Percentiles rank a stretch among this genome's conserved stretches.
These are phyloP conservation scores for Pezizomycotina sp. DNA, from an alignment of 2,329 filamentous ascomycete species.

Conservation along the genomic window DNA sequence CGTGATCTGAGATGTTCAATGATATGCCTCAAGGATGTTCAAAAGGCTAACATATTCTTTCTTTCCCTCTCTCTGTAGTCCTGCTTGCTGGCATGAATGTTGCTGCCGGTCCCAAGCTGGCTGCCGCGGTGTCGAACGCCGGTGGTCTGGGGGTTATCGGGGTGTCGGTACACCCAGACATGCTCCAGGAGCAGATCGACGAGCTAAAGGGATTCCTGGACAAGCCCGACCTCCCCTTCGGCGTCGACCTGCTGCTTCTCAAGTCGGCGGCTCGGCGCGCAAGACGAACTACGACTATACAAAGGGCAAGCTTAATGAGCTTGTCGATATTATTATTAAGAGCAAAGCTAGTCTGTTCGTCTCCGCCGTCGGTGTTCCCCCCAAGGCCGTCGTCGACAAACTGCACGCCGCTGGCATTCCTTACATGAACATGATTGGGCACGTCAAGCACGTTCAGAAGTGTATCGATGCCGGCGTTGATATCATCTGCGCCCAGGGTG, in stretches of 20 bases:
- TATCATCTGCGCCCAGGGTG: slow-evolving; percentile 95
- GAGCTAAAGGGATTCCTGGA: slow-evolving; percentile 78
- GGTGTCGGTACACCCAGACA: slow-evolving; percentile 88
- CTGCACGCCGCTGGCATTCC: slow-evolving; percentile 75
- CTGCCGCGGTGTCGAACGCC: slow-evolving; percentile 90
- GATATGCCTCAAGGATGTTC: no score
- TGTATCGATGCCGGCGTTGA: slow-evolving; percentile 82
- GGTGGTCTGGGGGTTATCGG: slow-evolving; percentile 93
- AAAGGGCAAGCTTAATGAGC: slow-evolving; percentile 88
- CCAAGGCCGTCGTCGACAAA: slow-evolving; percentile 72
- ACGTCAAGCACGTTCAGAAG: slow-evolving; percentile 98
- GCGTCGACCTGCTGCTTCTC: slow-evolving; percentile 80
- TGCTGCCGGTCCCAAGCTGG: slow-evolving; percentile 86
- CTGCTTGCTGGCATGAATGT: slow-evolving; percentile 98
- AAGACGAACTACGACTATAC: slow-evolving; percentile 85
- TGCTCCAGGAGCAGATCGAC: slow-evolving; percentile 70
- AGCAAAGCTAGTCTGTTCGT: slow-evolving; percentile 86
- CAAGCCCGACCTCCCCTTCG: slow-evolving; percentile 89
- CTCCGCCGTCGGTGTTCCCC: slow-evolving; percentile 85
- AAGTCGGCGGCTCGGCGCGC: slow-evolving; percentile 82
- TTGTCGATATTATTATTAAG: slow-evolving; percentile 84
- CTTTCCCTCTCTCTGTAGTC: slow-evolving; percentile 33
- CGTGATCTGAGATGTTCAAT: no score
- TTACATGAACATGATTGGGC: slow-evolving; percentile 99
- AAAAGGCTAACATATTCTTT: background rate